These are phyloP conservation scores for Galeopsis tetrahit DNA, from an alignment of 257 asterid species.

Conservation along the genomic window DNA sequence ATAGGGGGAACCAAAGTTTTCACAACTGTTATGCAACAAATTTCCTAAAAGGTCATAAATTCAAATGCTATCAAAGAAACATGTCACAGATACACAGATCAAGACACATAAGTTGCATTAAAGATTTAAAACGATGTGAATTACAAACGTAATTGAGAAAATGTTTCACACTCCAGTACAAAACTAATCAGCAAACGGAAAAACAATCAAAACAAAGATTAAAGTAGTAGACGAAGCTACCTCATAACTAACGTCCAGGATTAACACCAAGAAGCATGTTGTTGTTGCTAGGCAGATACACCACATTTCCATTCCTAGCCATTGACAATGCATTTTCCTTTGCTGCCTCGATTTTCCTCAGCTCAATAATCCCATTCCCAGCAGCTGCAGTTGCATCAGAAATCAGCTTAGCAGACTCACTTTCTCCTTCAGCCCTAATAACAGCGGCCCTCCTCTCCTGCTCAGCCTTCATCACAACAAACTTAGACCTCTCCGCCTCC, in stretches of 20 bases:
- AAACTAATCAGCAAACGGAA: background rate
- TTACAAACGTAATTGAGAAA: no score
- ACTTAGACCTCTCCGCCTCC: constrained; percentile 95
- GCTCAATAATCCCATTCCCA: constrained; percentile 71
- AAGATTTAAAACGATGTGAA: background rate
- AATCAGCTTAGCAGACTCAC: constrained; percentile 75
- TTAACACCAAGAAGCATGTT: constrained; percentile 72
- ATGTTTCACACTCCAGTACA: background rate
- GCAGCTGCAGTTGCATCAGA: constrained; percentile 77
- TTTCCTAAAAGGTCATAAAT: background rate
- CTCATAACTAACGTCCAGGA: constrained; percentile 53
- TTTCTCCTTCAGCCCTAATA: constrained; percentile 76
- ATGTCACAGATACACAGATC: background rate
- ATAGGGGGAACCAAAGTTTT: background rate
- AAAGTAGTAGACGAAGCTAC: constrained; percentile 17
- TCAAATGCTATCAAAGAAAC: constrained; percentile 2
- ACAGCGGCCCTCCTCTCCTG: constrained; percentile 78
- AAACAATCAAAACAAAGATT: constrained; percentile 31
- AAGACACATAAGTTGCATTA: constrained; percentile 5
- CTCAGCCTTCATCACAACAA: constrained; percentile 88
- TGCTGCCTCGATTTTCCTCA: constrained; percentile 78
- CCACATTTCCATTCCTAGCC: constrained; percentile 56
- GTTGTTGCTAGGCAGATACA: constrained; percentile 56
- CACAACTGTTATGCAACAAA: background rate
- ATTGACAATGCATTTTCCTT: constrained; percentile 56